Conservation (phyloP, 106 monocot species). For the Alisma plantagoaquatica region DNA sequence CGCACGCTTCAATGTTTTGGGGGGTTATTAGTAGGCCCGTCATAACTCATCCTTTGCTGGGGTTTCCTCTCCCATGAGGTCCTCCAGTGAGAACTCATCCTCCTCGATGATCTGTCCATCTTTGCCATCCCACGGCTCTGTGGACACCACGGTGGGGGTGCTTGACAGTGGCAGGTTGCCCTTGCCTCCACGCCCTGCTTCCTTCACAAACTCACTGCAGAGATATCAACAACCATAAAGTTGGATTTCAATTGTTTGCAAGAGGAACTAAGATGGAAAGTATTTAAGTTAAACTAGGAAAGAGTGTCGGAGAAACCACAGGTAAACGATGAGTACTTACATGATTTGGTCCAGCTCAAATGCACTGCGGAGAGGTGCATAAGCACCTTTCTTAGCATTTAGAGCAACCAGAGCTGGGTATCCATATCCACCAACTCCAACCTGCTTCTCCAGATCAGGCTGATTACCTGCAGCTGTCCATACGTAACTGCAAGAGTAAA, state of each 20-base stretch:
- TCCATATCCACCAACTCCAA: conserved; percentile 97
- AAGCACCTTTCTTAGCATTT: conserved; percentile 82
- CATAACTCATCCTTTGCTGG: conserved; percentile 63
- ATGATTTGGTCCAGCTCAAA: conserved; percentile 66
- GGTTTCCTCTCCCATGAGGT: conserved; percentile 70
- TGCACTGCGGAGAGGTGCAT: conserved; percentile 87
- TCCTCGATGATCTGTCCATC: conserved; percentile 85
- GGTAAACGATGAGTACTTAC: no score
- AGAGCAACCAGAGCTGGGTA: conserved; percentile 96
- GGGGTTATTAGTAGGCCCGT: no score
- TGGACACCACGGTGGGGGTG: conserved; percentile 35
- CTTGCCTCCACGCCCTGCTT: conserved; percentile 93
- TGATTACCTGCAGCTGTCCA: conserved; percentile 94
- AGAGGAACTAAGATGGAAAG: no score
- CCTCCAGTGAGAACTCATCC: conserved; percentile 96
- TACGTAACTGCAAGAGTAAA: conserved; percentile 54
- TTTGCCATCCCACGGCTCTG: conserved; percentile 91
- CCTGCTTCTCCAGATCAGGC: conserved; percentile 77
- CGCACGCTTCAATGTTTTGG: no score
- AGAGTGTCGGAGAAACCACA: no score
- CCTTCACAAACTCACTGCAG: conserved; percentile 94
- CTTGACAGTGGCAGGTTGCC: conserved; percentile 70
- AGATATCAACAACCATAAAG: no score
- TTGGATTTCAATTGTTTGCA: no score
- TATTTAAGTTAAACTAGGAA: no score